Evolutionary conservation across 2,329 filamentous ascomycete genomes (phyloP).

Genomic region (Alternaria triticimaculans): DNA sequence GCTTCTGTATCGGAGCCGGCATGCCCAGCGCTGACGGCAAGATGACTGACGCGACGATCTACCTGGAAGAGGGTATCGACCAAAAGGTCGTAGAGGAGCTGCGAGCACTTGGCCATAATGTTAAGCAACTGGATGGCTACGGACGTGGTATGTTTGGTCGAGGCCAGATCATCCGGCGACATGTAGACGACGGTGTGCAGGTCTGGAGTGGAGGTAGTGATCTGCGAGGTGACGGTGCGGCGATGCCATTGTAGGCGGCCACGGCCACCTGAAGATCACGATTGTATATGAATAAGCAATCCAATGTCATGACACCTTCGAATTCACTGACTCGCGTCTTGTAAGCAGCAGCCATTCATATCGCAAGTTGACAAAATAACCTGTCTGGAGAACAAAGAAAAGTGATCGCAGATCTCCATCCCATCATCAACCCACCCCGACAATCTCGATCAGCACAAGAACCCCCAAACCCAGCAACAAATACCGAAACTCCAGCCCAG

Average conservation of each 20-base stretch:
- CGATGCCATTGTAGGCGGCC: constrained; percentile 55
- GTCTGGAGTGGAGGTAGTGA: constrained; percentile 93
- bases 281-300: background rate
- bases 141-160: constrained; percentile 77
- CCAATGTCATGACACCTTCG: accelerated
- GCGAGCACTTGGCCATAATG: constrained; percentile 72
- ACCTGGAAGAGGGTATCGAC: constrained; percentile 82
- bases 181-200: constrained; percentile 74
- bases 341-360: background rate
- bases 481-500: background rate
- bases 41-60: constrained; percentile 69
- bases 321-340: background rate
- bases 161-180: constrained; percentile 83
- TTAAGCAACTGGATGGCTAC: constrained; percentile 71
- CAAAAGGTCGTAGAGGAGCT: constrained; percentile 72
- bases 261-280: background rate
- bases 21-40: constrained; percentile 66
- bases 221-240: constrained; percentile 79
- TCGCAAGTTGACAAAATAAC: background rate
- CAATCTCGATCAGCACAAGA: background rate
- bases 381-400: background rate
- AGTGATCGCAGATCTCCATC: no score
- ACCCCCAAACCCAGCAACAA: background rate
- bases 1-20: constrained; percentile 84
- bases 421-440: background rate